phyloP scores from a whole-genome alignment of 2,329 filamentous ascomycete genomes.

The Aureobasidium leucospermi region DNA sequence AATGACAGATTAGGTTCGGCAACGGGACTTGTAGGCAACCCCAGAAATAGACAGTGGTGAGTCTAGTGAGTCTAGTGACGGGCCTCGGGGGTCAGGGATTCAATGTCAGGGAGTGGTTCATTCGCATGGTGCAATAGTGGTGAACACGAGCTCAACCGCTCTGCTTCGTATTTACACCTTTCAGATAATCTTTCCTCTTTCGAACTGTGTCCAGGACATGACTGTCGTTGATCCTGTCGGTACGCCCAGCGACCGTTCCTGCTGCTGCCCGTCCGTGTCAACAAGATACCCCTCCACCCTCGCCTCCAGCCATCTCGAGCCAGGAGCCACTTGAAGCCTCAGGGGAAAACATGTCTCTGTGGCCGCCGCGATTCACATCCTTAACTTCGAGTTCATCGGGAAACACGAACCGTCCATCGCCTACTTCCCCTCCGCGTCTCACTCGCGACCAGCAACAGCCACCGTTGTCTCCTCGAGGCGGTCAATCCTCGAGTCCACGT shows the following conservation, averaged over 20 bases:
- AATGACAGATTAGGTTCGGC: neutral
- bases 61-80: no score
- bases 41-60: neutral
- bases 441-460: neutral
- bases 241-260: slow-evolving; percentile 3
- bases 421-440: neutral
- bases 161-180: slow-evolving; percentile 1
- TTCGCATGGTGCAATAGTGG: neutral
- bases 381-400: neutral
- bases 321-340: neutral
- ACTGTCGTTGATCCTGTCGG: neutral
- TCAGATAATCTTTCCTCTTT: neutral
- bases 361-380: slow-evolving; percentile 18
- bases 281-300: neutral
- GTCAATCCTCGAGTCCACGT: slow-evolving; percentile 4
- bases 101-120: neutral
- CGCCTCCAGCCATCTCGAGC: neutral
- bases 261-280: neutral
- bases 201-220: neutral
- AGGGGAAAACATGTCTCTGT: slow-evolving; percentile 17
- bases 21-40: neutral
- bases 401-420: neutral
- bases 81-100: neutral
- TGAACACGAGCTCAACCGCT: slow-evolving; percentile 9
- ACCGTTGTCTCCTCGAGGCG: neutral